Evolutionary conservation across 78 protist genomes (phyloP).

Genomic region (Isochrysis galbana): DNA sequence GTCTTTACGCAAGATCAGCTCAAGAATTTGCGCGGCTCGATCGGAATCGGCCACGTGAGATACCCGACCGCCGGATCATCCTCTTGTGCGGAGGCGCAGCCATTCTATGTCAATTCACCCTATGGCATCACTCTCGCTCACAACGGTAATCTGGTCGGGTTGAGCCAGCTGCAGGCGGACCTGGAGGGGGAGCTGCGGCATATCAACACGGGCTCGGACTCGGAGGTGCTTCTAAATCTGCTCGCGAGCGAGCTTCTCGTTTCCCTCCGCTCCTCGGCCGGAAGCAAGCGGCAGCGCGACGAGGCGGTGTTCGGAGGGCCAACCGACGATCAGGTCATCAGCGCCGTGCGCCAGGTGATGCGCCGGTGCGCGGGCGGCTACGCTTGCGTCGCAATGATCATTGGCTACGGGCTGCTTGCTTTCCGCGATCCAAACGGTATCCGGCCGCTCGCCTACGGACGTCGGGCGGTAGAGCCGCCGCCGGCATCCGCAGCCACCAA

Average conservation of each 20-base stretch:
- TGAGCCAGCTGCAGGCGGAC: not conserved
- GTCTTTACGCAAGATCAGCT: slow-evolving; percentile 21
- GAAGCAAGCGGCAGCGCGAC: not conserved
- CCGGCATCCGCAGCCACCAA: no score
- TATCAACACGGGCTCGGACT: slow-evolving; percentile 57
- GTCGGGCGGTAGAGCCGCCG: not conserved
- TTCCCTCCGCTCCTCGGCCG: not conserved
- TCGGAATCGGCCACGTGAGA: slow-evolving; percentile 47
- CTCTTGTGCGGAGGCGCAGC: slow-evolving; percentile 50
- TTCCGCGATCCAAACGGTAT: slow-evolving; percentile 52
- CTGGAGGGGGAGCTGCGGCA: slow-evolving; percentile 28
- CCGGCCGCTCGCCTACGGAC: slow-evolving; percentile 46
- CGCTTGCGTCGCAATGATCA: slow-evolving; percentile 29
- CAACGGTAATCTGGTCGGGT: slow-evolving; percentile 52
- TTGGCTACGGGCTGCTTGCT: slow-evolving; percentile 44
- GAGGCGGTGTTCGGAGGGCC: not conserved
- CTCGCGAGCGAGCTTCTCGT: slow-evolving; percentile 26
- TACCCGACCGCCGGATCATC: slow-evolving; percentile 63
- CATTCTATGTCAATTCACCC: slow-evolving; percentile 56
- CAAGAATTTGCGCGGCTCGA: not conserved
- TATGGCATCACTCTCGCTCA: slow-evolving; percentile 45
- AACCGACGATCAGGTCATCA: not conserved
- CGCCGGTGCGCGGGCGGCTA: slow-evolving; percentile 41
- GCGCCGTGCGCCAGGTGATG: not conserved
- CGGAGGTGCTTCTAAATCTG: slow-evolving; percentile 51